Evolutionary conservation across 208 protist species (phyloP).

Genomic region (Giardia muris): DNA sequence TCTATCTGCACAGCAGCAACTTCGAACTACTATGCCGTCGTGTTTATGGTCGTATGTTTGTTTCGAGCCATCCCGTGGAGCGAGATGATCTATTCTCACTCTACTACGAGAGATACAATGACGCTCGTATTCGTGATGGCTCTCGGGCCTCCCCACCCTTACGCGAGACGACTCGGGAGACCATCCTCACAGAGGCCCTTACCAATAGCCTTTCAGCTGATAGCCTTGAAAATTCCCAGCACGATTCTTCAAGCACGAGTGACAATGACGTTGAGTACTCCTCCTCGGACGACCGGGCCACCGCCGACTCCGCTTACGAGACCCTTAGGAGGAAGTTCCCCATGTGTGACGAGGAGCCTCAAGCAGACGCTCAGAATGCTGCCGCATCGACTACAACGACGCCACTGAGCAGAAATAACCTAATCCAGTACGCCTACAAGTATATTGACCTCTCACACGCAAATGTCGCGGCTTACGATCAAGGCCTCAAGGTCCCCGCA

Average conservation of each 20-base stretch:
- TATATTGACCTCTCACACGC: background rate
- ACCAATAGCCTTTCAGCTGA: no score
- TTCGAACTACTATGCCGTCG: background rate
- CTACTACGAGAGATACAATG: background rate
- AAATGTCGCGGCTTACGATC: background rate
- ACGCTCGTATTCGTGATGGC: background rate
- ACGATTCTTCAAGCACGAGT: background rate
- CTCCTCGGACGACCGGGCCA: background rate
- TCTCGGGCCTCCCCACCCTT: background rate
- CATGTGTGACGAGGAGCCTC: background rate
- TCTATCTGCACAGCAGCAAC: background rate
- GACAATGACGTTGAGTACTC: background rate
- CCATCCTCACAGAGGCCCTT: background rate
- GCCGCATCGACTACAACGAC: background rate
- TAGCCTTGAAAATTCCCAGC: background rate
- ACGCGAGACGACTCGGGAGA: background rate
- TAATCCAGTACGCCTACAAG: background rate
- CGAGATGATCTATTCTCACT: background rate
- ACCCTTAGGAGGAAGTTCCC: background rate
- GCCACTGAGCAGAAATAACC: no score
- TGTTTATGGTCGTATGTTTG: background rate
- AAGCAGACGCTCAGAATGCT: background rate
- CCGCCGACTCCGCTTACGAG: background rate
- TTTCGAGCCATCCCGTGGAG: background rate
- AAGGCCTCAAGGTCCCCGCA: background rate